These are phyloP conservation scores for Aegilops sharonensis DNA, from an alignment of 176 grass and related monocot species.

Conservation along the genomic window DNA sequence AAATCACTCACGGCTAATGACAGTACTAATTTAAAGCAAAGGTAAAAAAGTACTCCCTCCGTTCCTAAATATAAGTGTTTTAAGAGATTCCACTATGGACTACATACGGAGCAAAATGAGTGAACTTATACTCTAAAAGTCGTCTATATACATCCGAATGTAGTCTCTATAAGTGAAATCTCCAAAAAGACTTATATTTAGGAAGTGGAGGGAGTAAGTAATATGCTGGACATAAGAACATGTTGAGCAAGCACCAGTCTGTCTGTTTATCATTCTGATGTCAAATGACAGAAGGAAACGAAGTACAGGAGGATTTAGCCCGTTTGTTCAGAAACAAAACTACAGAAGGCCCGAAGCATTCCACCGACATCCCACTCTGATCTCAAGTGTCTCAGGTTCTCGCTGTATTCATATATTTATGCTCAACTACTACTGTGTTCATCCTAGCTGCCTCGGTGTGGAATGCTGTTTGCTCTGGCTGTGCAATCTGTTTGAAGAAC, in stretches of 20 bases:
- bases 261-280: background rate
- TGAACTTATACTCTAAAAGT: too few relatives aligned
- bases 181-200: too few relatives aligned
- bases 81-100: too few relatives aligned
- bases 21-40: background rate
- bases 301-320: background rate
- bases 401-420: background rate
- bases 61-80: too few relatives aligned
- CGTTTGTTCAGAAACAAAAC: slow-evolving; percentile 25
- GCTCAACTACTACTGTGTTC: background rate
- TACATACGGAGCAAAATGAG: too few relatives aligned
- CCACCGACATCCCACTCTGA: background rate
- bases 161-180: too few relatives aligned
- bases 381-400: slow-evolving; percentile 5
- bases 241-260: background rate
- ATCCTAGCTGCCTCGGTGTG: background rate
- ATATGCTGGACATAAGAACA: background rate
- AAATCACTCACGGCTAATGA: background rate
- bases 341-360: background rate
- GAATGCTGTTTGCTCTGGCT: slow-evolving; percentile 5
- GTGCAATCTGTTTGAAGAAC: background rate
- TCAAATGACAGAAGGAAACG: background rate
- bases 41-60: too few relatives aligned
- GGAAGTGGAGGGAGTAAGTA: background rate
- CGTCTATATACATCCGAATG: too few relatives aligned